Conservation (phyloP, 352 stramenopile genomes). For the Pythium vanterpoolii region DNA sequence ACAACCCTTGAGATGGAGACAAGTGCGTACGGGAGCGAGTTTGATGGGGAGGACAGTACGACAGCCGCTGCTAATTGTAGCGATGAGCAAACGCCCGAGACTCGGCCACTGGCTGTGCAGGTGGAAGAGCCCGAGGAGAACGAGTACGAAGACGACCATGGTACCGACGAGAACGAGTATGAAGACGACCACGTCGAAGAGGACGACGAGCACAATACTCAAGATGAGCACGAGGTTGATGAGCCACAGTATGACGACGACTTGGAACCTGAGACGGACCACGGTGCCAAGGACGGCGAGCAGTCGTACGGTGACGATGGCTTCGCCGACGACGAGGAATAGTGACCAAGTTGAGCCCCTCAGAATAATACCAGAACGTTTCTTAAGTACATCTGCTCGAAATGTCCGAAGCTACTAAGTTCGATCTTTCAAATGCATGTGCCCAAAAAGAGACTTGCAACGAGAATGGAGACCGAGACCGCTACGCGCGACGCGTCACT, state of each 20-base stretch:
- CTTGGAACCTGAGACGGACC: neutral
- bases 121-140: slow-evolving; percentile 26
- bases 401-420: neutral
- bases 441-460: neutral
- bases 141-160: slow-evolving; percentile 40
- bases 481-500: neutral
- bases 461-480: neutral
- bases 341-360: neutral
- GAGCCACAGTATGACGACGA: slow-evolving; percentile 22
- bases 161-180: slow-evolving; percentile 16
- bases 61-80: neutral
- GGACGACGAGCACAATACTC: slow-evolving; percentile 6
- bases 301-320: slow-evolving; percentile 38
- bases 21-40: slow-evolving; percentile 38
- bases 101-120: neutral
- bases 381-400: neutral
- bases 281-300: slow-evolving; percentile 20
- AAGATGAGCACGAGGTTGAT: no score
- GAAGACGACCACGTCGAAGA: slow-evolving; percentile 35
- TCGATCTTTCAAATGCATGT: neutral
- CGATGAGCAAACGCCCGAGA: neutral
- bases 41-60: slow-evolving; percentile 33
- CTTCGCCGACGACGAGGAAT: slow-evolving; percentile 28
- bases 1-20: slow-evolving; percentile 5
- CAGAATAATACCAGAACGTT: neutral